A percentile compares a stretch with the other conserved stretches of the same genome.
These are phyloP conservation scores for Termitomyces sp. DNA, from an alignment of 768 basidiomycete species.

Conservation along the genomic window DNA sequence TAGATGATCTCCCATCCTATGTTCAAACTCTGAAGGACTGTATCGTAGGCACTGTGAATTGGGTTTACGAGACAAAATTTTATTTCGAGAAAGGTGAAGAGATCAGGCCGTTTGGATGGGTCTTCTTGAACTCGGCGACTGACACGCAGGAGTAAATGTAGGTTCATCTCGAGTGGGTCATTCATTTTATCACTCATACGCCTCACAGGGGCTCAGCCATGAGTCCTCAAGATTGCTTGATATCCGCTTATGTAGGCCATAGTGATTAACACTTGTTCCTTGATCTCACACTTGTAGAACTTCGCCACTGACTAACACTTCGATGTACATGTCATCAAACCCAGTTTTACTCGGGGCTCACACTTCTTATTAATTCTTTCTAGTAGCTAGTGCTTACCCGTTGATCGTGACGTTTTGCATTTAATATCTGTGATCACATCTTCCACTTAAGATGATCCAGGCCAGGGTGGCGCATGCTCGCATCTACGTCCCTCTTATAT, in stretches of 20 bases:
- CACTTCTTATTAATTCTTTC: background rate
- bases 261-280: background rate
- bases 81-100: conserved; percentile 59
- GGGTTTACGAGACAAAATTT: conserved; percentile 61
- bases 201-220: background rate
- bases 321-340: background rate
- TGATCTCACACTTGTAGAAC: background rate
- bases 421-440: no score
- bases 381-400: background rate
- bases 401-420: no score
- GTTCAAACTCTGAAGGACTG: conserved; percentile 52
- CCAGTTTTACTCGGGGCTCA: background rate
- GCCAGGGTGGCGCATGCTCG: background rate
- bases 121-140: conserved; percentile 36
- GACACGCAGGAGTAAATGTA: conserved; percentile 4
- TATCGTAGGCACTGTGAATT: conserved; percentile 57
- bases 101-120: conserved; percentile 60
- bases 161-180: background rate
- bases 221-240: no score
- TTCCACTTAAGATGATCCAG: background rate
- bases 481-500: background rate
- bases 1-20: conserved; percentile 27
- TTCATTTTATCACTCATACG: background rate
- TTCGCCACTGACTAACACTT: background rate
- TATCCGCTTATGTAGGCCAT: background rate